Base-by-base conservation (phyloP, 306 rosid genomes). In the Datisca glomerata region DNA sequence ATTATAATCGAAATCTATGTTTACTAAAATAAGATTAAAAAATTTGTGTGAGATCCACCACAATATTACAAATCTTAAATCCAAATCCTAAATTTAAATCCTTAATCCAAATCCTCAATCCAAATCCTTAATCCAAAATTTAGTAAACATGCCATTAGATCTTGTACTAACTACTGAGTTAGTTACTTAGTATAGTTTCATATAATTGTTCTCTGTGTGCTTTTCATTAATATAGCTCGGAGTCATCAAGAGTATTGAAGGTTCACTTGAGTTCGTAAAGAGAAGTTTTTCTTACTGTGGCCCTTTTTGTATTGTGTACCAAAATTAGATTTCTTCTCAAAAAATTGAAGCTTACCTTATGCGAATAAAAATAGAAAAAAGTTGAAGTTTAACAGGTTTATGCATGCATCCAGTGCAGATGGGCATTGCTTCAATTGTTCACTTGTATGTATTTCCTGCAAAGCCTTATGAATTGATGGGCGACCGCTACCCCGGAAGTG, bases 381-480 rank as follows among this genome's bases (percentile, higher is more conserved):
- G 22, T 56, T 40, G 18, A 67, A 63, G 69, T 66, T 78, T 73
- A 53, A 75, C 73, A 72, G 60, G 63, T 56, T 47, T 68, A 64
- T 60, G 52, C 57, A 45, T 84, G 77, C 56, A 66, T 73, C 81
- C 74, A 64, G 77, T 66, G 52, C 98, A 91, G 98, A 91, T 91
- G 98, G 82, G 72, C 70, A 64, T 91, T 70, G 98, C 98, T 68
- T 80, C 98, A 41, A 31, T 75, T 48, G 93, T 91, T 62, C 98
- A 91, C 78, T 81, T 91, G 34, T 84, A 72, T 60, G 98, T 91
- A 56, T 91, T 91, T 62, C 81, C 98, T 19, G 81, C 98, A 51
- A 84, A 80, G 72, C 98, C 96, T 48, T 91, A 91, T 48, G 94
- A 80, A 69, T 70, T 75, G 49, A 80, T 91, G 98, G 98, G 98